Conservation (phyloP, 1,139 yeast species). For the Hansenula lynferdii region DNA sequence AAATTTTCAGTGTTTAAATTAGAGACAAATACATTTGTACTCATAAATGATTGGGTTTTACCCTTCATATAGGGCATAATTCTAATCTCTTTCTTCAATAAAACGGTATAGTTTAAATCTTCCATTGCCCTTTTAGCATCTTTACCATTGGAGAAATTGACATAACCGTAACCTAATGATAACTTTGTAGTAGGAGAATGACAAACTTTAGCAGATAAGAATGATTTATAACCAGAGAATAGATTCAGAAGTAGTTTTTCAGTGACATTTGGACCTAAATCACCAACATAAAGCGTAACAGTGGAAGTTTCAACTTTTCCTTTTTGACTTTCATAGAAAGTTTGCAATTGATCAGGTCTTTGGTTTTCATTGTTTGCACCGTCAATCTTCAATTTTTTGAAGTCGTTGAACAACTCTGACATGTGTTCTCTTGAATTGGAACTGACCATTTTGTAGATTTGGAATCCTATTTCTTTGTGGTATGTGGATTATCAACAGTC, state of each 20-base stretch:
- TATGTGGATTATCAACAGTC: no score
- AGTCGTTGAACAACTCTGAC: conserved; percentile 20
- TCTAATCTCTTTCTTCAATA: conserved; percentile 39
- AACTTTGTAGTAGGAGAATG: conserved; percentile 30
- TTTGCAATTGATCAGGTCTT: no score
- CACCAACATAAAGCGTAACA: conserved; percentile 43
- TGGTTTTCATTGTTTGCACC: no score
- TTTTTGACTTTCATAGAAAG: no score
- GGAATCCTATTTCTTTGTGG: no score
- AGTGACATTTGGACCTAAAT: conserved; percentile 33
- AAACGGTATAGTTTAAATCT: conserved; percentile 36
- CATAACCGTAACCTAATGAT: conserved; percentile 48
- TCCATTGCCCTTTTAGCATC: conserved; percentile 39
- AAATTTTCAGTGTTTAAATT: conserved; percentile 26
- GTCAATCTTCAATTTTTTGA: conserved; percentile 14
- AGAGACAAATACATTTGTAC: conserved; percentile 35
- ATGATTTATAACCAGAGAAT: conserved; percentile 33
- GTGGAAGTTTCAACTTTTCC: background rate
- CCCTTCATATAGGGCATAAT: conserved; percentile 48
- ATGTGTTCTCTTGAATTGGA: conserved; percentile 19
- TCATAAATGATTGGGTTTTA: conserved; percentile 24
- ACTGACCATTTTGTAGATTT: no score
- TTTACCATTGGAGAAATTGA: conserved; percentile 34
- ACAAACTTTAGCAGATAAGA: conserved; percentile 45
- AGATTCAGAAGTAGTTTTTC: conserved; percentile 32